Base-by-base conservation (phyloP, 495 filamentous ascomycete genomes). In the Penicillium canariense region DNA sequence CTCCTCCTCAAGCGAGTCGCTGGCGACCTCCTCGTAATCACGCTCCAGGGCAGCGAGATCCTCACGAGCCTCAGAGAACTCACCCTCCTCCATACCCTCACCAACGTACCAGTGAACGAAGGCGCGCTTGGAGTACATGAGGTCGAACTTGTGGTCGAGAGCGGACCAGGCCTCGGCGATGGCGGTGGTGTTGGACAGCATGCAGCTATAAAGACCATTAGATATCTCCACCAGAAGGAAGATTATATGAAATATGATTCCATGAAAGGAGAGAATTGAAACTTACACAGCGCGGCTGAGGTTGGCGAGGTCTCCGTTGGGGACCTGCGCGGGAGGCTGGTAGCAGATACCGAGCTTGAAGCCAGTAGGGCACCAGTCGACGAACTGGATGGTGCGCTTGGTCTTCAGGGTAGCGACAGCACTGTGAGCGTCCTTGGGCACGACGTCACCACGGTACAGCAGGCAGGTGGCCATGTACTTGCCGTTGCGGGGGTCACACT, bases 261-360 rank as follows among this genome's bases (percentile, higher is more conserved):
- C 14, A 3, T 0, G 25, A 12, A 27, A 12, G 1, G 26, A 14
- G 9, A 17, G 23, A 2, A 22, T 12, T 2, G n/a, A 27, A 58
- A 88, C 88, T 73, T 91, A 91, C 86, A 97, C 93, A 70, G 94
- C 94, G 67, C 94, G 94, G 83, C 91, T 90, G 70, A 96, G 90
- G 79, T 95, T 91, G 69, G 95, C 94, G 53, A 98, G 81, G 71
- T 97, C 94, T 61, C 95, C 91, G 78, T 95, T 96, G 69, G 94
- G 94, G 47, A 96, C 91, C 76, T 85, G 86, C 79, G 92, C 83
- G 58, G 94, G 94, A 53, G 92, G 89, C 81, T 98, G 93, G 84
- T 90, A 97, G 87, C 91, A 96, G 83, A 98, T 98, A 80, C 94
- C 94, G 64, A 98, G 87, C 87, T 98, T 98, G 87, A 97, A 97